phyloP scores from a whole-genome alignment of 1,284 basidiomycete species.

The Macrocystidia cucumis region DNA sequence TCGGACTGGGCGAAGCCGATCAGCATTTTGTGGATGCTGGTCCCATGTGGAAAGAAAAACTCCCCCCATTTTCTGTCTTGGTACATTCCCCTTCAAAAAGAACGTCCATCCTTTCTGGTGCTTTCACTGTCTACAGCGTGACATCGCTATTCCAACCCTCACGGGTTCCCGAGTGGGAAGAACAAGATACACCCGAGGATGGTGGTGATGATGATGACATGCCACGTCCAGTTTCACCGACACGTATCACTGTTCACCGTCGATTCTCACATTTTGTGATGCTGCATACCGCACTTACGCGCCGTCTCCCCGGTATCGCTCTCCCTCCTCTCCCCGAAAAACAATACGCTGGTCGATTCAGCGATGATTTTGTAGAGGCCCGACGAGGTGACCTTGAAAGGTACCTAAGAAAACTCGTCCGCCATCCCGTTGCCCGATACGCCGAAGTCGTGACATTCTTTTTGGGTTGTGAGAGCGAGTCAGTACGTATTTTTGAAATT shows the following conservation, averaged over 20 bases:
- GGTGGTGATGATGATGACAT: constrained; percentile 1
- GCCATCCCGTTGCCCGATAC: constrained; percentile 76
- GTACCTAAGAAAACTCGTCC: constrained; percentile 62
- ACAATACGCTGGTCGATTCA: constrained; percentile 76
- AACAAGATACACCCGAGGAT: constrained; percentile 17
- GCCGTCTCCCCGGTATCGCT: constrained; percentile 66
- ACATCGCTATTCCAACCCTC: constrained; percentile 60
- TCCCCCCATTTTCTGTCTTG: constrained; percentile 64
- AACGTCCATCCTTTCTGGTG: constrained; percentile 54
- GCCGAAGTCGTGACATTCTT: constrained; percentile 80
- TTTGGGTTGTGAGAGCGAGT: constrained; percentile 65
- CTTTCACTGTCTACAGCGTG: constrained; percentile 71
- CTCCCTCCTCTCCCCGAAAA: constrained; percentile 80
- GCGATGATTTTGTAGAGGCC: constrained; percentile 75
- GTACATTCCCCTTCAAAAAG: constrained; percentile 77
- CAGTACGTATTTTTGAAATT: constrained; percentile 33
- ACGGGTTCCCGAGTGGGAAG: constrained; percentile 16
- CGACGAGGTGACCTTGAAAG: constrained; percentile 73
- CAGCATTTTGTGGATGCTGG: constrained; percentile 69
- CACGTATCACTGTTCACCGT: constrained; percentile 65
- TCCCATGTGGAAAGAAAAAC: constrained; percentile 65
- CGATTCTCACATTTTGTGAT: constrained; percentile 83
- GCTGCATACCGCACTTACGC: constrained; percentile 60
- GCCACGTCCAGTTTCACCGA: constrained; percentile 24
- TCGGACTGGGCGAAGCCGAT: constrained; percentile 48